Evolutionary conservation across 257 asterid genomes (phyloP).

Genomic region (Nicotiana tabacum): DNA sequence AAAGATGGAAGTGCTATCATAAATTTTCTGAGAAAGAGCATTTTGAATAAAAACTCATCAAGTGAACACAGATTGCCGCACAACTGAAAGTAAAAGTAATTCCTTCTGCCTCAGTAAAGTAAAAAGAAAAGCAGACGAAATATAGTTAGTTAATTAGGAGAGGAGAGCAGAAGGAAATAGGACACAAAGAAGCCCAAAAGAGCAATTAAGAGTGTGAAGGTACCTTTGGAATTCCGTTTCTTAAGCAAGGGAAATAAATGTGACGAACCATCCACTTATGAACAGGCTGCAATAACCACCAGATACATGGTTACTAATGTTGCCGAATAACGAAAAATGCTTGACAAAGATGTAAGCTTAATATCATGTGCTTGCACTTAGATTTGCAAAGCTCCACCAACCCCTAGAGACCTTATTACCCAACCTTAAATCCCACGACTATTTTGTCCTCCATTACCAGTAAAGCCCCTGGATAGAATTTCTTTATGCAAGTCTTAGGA

Average conservation of each 20-base stretch:
- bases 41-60: background rate
- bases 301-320: background rate
- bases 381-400: too few relatives aligned
- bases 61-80: background rate
- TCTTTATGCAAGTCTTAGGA: too few relatives aligned
- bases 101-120: background rate
- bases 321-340: background rate
- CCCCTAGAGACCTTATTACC: too few relatives aligned
- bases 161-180: background rate
- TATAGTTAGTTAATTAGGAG: background rate
- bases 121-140: background rate
- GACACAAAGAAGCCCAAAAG: background rate
- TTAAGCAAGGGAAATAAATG: conserved; percentile 84
- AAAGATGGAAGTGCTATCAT: background rate
- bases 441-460: too few relatives aligned
- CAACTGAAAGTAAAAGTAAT: background rate
- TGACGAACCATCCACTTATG: conserved; percentile 99
- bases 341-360: background rate
- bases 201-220: background rate
- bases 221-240: conserved; percentile 90
- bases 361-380: background rate
- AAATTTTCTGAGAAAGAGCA: background rate
- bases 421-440: too few relatives aligned
- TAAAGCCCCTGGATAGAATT: too few relatives aligned
- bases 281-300: conserved; percentile 71